Evolutionary conservation across 805 yeast genomes (phyloP).

Genomic region (Cyberlindnera suaveolens): DNA sequence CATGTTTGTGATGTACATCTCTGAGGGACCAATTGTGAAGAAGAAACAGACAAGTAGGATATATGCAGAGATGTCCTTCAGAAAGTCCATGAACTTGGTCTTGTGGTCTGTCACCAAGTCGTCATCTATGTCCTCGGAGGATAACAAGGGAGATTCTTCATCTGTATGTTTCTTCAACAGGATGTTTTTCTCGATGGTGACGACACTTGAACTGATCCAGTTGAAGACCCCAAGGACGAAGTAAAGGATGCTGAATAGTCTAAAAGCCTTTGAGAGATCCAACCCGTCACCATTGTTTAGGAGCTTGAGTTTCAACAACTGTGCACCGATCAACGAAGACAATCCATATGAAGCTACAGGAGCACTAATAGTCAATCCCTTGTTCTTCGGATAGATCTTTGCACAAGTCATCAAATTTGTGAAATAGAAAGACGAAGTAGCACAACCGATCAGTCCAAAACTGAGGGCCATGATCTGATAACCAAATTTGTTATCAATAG

Average conservation of each 20-base stretch:
- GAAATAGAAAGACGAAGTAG: slow-evolving; percentile 69
- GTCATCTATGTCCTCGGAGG: slow-evolving; percentile 20
- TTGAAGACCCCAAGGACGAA: slow-evolving; percentile 50
- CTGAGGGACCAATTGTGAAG: slow-evolving; percentile 75
- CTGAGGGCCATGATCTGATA: slow-evolving; percentile 38
- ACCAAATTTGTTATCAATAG: slow-evolving; percentile 23
- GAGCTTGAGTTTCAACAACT: slow-evolving; percentile 38
- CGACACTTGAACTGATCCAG: slow-evolving; percentile 60
- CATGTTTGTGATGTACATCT: slow-evolving; percentile 77
- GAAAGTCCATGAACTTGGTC: slow-evolving; percentile 11
- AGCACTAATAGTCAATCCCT: slow-evolving; percentile 76
- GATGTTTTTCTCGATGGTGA: slow-evolving; percentile 38
- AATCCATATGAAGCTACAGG: slow-evolving; percentile 89
- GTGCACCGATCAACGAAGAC: slow-evolving; percentile 71
- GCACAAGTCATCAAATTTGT: slow-evolving; percentile 77
- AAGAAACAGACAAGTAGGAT: slow-evolving; percentile 57
- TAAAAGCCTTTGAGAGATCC: slow-evolving; percentile 47
- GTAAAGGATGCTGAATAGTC: slow-evolving; percentile 46
- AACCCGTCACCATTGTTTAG: slow-evolving; percentile 25
- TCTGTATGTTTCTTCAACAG: slow-evolving; percentile 19
- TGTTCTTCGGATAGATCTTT: slow-evolving; percentile 67
- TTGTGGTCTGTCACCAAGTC: slow-evolving; percentile 23
- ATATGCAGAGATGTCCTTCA: slow-evolving; percentile 53
- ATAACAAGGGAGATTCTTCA: slow-evolving; percentile 31
- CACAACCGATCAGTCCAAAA: slow-evolving; percentile 58